Evolutionary conservation across 129 eudicot genomes (phyloP).

Genomic region (sunflower (Helianthus annuus)): DNA sequence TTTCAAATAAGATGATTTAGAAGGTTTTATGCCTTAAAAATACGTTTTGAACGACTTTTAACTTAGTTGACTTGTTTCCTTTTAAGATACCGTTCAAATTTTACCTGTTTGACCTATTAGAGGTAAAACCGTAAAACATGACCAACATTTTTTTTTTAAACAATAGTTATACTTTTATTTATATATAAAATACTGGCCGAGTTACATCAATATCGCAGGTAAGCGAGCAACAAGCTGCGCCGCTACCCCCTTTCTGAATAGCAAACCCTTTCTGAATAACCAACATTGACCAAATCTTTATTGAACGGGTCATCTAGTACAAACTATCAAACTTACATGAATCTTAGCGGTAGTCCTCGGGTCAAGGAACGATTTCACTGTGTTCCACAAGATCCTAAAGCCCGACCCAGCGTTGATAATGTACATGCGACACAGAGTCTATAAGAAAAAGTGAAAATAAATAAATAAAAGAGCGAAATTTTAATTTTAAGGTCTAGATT

Average conservation of each 20-base stretch:
- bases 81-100: not conserved
- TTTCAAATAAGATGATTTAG: not conserved
- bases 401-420: conserved; percentile 97
- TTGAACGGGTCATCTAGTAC: not conserved
- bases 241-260: no score
- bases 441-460: conserved; percentile 12
- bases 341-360: conserved; percentile 94
- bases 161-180: no score
- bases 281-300: not conserved
- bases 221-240: no score
- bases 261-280: no score
- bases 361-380: conserved; percentile 91
- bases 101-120: not conserved
- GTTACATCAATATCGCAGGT: no score
- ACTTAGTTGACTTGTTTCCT: not conserved
- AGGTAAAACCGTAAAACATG: not conserved
- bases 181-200: no score
- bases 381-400: conserved; percentile 94
- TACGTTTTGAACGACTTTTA: not conserved
- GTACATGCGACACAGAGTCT: conserved; percentile 95
- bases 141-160: not conserved
- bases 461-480: not conserved
- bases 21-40: not conserved
- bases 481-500: not conserved
- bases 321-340: conserved; percentile 51